Evolutionary conservation across 108 stramenopile species (phyloP).

Genomic region (Conticribra weissflogii): DNA sequence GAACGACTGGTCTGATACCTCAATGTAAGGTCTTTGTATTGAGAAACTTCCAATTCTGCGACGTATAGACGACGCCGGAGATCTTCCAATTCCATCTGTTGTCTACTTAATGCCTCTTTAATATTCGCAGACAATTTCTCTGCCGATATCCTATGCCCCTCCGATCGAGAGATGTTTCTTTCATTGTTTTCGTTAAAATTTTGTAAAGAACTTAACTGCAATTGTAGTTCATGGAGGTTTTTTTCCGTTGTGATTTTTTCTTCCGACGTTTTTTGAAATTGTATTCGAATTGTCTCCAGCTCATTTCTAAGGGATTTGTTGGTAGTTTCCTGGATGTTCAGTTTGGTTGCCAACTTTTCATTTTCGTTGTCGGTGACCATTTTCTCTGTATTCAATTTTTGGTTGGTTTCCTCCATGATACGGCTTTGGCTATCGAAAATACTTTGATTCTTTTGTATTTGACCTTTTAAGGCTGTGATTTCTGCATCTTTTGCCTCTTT

Average conservation of each 20-base stretch:
- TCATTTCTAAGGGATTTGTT: conserved; percentile 44
- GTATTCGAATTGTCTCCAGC: conserved; percentile 20
- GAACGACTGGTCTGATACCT: conserved; percentile 45
- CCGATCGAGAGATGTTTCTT: conserved; percentile 33
- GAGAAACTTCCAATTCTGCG: conserved; percentile 32
- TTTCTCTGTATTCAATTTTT: conserved; percentile 36
- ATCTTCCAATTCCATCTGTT: conserved; percentile 47
- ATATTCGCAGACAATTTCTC: conserved; percentile 46
- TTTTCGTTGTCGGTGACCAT: conserved; percentile 33
- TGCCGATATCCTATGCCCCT: conserved; percentile 28
- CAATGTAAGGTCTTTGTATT: conserved; percentile 46
- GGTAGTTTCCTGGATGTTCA: conserved; percentile 41
- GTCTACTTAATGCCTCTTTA: conserved; percentile 36
- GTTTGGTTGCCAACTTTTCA: conserved; percentile 27
- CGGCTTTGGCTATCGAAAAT: conserved; percentile 39
- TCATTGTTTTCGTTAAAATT: conserved; percentile 38
- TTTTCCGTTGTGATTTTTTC: conserved; percentile 45
- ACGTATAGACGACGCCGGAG: conserved; percentile 32
- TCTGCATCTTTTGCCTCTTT: conserved; percentile 42
- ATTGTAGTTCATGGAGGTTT: conserved; percentile 40
- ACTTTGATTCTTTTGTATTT: conserved; percentile 16
- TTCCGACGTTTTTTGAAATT: conserved; percentile 23
- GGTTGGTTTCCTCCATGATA: conserved; percentile 35
- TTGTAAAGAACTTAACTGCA: conserved; percentile 42
- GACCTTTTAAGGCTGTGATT: conserved; percentile 40